These are phyloP conservation scores for Favolaschia claudopus DNA, from an alignment of 768 basidiomycete species.

Conservation along the genomic window DNA sequence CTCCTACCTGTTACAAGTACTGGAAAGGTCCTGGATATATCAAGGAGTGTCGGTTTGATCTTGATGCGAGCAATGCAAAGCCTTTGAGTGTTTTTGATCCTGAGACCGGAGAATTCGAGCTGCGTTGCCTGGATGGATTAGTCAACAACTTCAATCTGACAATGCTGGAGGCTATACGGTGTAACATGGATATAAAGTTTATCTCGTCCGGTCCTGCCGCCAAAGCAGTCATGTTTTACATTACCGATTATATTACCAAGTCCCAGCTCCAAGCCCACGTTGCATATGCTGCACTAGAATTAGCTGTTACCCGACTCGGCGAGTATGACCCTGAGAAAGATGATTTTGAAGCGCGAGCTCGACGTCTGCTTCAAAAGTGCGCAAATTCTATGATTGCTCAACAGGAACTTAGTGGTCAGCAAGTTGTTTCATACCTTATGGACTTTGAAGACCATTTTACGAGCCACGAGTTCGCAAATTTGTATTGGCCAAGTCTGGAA, in stretches of 20 bases:
- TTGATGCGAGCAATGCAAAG: slow-evolving; percentile 20
- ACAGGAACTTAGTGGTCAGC: slow-evolving; percentile 38
- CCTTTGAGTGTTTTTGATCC: slow-evolving; percentile 21
- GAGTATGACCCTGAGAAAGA: slow-evolving; percentile 5
- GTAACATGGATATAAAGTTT: slow-evolving; percentile 40
- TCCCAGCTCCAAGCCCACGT: slow-evolving; percentile 37
- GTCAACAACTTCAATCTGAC: slow-evolving; percentile 41
- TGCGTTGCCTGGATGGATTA: slow-evolving; percentile 34
- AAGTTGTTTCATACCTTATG: slow-evolving; percentile 33
- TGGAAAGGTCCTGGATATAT: too few relatives aligned
- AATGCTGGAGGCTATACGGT: slow-evolving; percentile 31
- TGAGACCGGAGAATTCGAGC: slow-evolving; percentile 29
- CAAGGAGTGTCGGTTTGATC: too few relatives aligned
- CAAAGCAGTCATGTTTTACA: slow-evolving; percentile 43
- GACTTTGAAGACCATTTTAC: slow-evolving; percentile 38
- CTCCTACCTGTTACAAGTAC: too few relatives aligned
- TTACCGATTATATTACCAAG: slow-evolving; percentile 47
- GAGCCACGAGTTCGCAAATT: too few relatives aligned
- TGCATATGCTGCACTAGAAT: slow-evolving; percentile 34
- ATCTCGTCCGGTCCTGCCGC: slow-evolving; percentile 38
- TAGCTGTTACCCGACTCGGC: slow-evolving; percentile 30
- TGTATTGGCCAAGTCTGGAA: too few relatives aligned
- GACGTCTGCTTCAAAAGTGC: slow-evolving; percentile 34
- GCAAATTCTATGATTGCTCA: slow-evolving; percentile 30
- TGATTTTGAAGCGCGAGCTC: neutral